Evolutionary conservation across 176 grass and related monocot genomes (phyloP), one percentile per base, ranked within the genome.

Genomic region (Musa troglodytarum): DNA sequence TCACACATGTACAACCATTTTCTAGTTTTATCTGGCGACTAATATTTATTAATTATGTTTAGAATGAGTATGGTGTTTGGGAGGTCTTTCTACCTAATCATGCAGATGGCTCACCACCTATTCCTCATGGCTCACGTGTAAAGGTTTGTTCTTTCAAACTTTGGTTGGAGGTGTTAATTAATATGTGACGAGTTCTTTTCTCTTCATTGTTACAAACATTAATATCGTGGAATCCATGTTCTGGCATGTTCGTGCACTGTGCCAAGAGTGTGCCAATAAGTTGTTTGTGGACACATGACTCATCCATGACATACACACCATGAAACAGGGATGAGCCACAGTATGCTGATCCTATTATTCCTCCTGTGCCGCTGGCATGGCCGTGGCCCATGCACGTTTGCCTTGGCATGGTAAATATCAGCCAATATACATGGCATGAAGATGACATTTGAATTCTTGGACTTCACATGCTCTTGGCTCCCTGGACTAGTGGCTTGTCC

Each of bases 41-140:
- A 73, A 57, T 74, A 70, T 50, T 75, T 54, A 52, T 52, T 73
- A 75, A 67, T 67, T 56, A 63, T 77, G 85, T 88, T 55, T 81
- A 97, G 93, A 87, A 90, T 89, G 88, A 93, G 1, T 93, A 73
- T 78, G 93, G 93, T 71, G 80, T 93, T 67, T 97, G 93, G 93
- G 88, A 97, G 76, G 79, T 93, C 69, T 97, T 97, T 83, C 54
- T 97, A 72, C 93, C 93, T 23, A 93, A 90, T 75, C 90, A 97
- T 83, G 86, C 90, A 53, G 90, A 97, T 75, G 93, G 90, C 14
- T 90, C 88, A 53, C 76, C 88, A 69, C 67, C 93, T 81, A 93
- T 97, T 87, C 65, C 85, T 67, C 93, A 97, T 73, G 93, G 90
- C 73, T 89, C 93, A 80, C 84, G 77, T 77, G 85, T 97, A 75